Percentiles rank a stretch among this genome's conserved stretches.
These are phyloP conservation scores for Penicillium corylophilum DNA, from an alignment of 2,329 filamentous ascomycete species.

Conservation along the genomic window DNA sequence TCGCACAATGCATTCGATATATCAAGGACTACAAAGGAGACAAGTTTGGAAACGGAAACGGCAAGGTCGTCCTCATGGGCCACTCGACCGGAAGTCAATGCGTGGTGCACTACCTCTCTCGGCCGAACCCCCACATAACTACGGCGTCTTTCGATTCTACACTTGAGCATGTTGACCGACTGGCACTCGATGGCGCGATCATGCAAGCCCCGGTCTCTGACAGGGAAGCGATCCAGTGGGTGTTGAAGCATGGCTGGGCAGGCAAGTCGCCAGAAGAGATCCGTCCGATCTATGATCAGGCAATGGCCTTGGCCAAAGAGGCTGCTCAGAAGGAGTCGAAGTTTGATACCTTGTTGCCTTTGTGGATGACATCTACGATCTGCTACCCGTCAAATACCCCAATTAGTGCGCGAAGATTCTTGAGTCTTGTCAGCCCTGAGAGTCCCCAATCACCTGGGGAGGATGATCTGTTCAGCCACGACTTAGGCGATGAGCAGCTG, in stretches of 20 bases:
- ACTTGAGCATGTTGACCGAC: slow-evolving; percentile 42
- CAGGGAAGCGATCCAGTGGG: slow-evolving; percentile 60
- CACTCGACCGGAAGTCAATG: slow-evolving; percentile 70
- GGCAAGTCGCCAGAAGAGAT: slow-evolving; percentile 24
- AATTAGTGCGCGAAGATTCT: slow-evolving; percentile 56
- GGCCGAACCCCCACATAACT: slow-evolving; percentile 41
- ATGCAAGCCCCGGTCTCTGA: slow-evolving; percentile 80
- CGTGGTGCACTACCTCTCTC: slow-evolving; percentile 61
- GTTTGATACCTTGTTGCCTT: slow-evolving; percentile 34
- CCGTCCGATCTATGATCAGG: slow-evolving; percentile 30
- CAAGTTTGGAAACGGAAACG: slow-evolving; percentile 31
- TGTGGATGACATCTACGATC: slow-evolving; percentile 34
- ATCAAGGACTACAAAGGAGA: slow-evolving; percentile 43
- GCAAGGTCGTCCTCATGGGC: slow-evolving; percentile 64
- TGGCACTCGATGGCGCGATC: slow-evolving; percentile 68
- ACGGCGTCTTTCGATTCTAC: slow-evolving; percentile 29
- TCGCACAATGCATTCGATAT: slow-evolving; percentile 53
- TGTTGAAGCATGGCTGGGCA: slow-evolving; percentile 28
- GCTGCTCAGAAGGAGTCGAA: slow-evolving; percentile 15
- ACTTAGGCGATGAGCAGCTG: slow-evolving; percentile 61
- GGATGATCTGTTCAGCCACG: slow-evolving; percentile 83
- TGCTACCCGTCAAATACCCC: slow-evolving; percentile 40
- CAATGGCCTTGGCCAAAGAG: slow-evolving; percentile 33
- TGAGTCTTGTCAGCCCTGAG: slow-evolving; percentile 55
- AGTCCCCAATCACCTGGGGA: slow-evolving; percentile 63